phyloP scores from a whole-genome alignment of 208 protist species.

The Strigomonas oncopelti region DNA sequence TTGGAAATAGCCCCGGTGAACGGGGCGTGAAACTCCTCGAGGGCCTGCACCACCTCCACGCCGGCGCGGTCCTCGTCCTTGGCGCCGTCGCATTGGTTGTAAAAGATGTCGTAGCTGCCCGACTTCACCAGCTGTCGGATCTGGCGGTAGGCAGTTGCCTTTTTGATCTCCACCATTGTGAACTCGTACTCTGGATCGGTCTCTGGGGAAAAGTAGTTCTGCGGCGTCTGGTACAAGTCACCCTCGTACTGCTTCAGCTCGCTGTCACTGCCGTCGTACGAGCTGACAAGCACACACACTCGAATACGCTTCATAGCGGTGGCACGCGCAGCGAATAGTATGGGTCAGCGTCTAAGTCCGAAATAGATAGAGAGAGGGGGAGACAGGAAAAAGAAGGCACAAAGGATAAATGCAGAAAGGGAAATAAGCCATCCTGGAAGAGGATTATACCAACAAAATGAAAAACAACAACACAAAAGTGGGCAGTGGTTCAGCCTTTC shows the following conservation, averaged over 20 bases:
- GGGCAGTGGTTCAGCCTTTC: not conserved
- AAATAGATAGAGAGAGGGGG: constrained; percentile 5
- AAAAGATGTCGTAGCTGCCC: constrained; percentile 81
- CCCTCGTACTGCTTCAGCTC: constrained; percentile 76
- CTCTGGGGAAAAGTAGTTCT: constrained; percentile 67
- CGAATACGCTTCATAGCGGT: constrained; percentile 33
- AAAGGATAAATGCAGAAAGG: no score
- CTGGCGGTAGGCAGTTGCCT: constrained; percentile 77
- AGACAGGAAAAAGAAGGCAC: no score
- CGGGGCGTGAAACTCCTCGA: constrained; percentile 86
- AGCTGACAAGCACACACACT: constrained; percentile 79
- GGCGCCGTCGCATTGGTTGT: constrained; percentile 88
- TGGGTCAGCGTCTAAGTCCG: not conserved
- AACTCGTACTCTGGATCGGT: constrained; percentile 57
- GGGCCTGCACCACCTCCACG: constrained; percentile 79
- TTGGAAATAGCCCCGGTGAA: constrained; percentile 87
- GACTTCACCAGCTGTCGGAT: constrained; percentile 82
- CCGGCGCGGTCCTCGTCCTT: constrained; percentile 87
- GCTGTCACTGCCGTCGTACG: constrained; percentile 84
- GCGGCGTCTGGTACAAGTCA: constrained; percentile 69
- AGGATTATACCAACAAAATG: not conserved
- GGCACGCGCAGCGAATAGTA: no score
- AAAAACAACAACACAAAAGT: not conserved
- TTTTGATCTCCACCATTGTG: constrained; percentile 68
- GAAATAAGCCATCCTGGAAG: not conserved